Evolutionary conservation across 2,329 filamentous ascomycete genomes (phyloP).

Genomic region (Diplodia scrobiculata): DNA sequence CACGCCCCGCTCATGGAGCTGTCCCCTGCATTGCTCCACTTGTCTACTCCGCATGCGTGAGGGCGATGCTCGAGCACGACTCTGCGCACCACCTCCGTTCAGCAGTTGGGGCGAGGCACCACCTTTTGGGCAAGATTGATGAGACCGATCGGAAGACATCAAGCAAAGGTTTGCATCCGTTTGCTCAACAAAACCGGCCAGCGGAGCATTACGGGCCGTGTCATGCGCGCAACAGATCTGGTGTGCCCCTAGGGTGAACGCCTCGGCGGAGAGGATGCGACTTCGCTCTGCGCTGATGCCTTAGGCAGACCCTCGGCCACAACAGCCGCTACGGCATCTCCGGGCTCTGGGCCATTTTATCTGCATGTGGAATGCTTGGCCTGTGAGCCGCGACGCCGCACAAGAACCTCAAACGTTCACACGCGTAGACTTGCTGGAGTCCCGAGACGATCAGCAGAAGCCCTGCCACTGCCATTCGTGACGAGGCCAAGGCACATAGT

Average conservation of each 20-base stretch:
- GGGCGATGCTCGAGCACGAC: slow-evolving; percentile 2
- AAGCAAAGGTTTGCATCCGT: background rate
- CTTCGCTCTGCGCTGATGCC: background rate
- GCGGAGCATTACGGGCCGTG: slow-evolving; percentile 17
- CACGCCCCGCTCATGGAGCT: slow-evolving; percentile 17
- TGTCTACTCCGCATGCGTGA: slow-evolving; percentile 18
- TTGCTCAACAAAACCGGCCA: slow-evolving; percentile 2
- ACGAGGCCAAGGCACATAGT: too few relatives aligned
- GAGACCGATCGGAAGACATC: background rate
- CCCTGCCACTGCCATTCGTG: too few relatives aligned
- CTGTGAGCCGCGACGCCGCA: background rate
- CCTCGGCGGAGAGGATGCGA: slow-evolving; percentile 19
- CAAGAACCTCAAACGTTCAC: background rate
- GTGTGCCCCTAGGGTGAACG: background rate
- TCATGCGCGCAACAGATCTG: slow-evolving; percentile 6
- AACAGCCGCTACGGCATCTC: background rate
- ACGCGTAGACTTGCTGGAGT: background rate
- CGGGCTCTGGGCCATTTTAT: background rate
- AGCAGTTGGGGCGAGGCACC: background rate
- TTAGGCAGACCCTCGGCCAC: background rate
- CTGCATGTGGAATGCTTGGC: background rate
- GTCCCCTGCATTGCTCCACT: slow-evolving; percentile 23
- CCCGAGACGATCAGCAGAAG: too few relatives aligned
- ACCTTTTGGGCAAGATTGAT: background rate
- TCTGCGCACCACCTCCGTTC: background rate